These are phyloP conservation scores for Alternaria gansuensis DNA, from an alignment of 2,329 filamentous ascomycete genomes.

Conservation along the genomic window DNA sequence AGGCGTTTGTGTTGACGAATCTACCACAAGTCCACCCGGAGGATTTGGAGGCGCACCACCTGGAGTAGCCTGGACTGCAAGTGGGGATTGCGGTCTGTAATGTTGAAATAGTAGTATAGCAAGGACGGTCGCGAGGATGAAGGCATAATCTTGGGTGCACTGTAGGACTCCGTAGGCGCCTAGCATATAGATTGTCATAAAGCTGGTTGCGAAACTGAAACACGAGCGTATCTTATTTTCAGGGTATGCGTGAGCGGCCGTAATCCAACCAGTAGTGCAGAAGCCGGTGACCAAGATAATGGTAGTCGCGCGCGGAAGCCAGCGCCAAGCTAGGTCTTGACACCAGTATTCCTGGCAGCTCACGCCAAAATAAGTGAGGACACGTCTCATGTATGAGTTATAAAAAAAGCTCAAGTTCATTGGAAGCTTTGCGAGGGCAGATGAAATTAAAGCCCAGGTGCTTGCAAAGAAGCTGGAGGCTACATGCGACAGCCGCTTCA, in stretches of 20 bases:
- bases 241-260: background rate
- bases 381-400: background rate
- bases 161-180: background rate
- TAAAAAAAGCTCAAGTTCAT: background rate
- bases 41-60: background rate
- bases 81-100: background rate
- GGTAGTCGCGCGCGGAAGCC: background rate
- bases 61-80: background rate
- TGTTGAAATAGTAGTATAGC: background rate
- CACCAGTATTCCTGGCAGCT: background rate
- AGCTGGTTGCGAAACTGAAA: background rate
- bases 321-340: slow-evolving; percentile 1
- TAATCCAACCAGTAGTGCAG: background rate
- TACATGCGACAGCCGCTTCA: background rate
- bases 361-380: background rate
- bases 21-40: background rate
- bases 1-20: background rate
- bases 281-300: background rate
- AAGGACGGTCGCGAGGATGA: background rate
- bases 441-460: background rate
- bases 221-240: background rate
- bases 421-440: background rate
- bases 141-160: slow-evolving; percentile 9
- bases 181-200: background rate
- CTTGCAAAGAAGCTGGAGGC: background rate